These are phyloP conservation scores for Musa schizocarpa DNA, from an alignment of 176 grass and related monocot genomes.

Conservation along the genomic window DNA sequence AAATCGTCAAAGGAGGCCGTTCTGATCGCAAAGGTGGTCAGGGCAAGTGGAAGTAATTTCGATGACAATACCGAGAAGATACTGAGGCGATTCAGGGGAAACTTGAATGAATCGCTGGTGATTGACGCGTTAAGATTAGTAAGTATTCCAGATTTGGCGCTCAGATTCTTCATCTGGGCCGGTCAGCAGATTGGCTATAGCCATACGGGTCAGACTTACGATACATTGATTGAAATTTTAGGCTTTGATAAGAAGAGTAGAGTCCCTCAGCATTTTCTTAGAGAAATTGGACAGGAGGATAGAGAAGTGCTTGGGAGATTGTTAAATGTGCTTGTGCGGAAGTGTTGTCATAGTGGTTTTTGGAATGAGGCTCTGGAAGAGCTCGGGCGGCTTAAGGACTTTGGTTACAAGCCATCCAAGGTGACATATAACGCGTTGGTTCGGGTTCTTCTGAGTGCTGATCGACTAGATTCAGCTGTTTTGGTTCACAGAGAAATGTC, in stretches of 20 bases:
- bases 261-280: constrained; percentile 45
- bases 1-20: constrained; percentile 37
- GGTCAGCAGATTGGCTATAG: constrained; percentile 79
- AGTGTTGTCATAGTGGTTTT: constrained; percentile 46
- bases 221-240: constrained; percentile 48
- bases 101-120: constrained; percentile 51
- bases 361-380: constrained; percentile 73
- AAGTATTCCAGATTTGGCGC: constrained; percentile 45
- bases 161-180: constrained; percentile 90
- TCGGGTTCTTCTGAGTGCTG: constrained; percentile 51
- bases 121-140: constrained; percentile 49
- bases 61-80: constrained; percentile 42
- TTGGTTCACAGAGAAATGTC: constrained; percentile 80
- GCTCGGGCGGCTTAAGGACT: constrained; percentile 67
- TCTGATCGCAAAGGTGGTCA: constrained; percentile 66
- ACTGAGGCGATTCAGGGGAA: constrained; percentile 53
- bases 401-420: constrained; percentile 54
- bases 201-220: constrained; percentile 48
- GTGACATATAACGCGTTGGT: constrained; percentile 67
- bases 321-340: constrained; percentile 75
- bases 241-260: constrained; percentile 51
- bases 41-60: constrained; percentile 36
- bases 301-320: constrained; percentile 68
- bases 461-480: constrained; percentile 63
- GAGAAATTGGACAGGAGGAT: constrained; percentile 74